Evolutionary conservation across 192 early-diverging fungal species (phyloP), one percentile per base, ranked within the genome.

Genomic region (Geosiphon pyriformis): DNA sequence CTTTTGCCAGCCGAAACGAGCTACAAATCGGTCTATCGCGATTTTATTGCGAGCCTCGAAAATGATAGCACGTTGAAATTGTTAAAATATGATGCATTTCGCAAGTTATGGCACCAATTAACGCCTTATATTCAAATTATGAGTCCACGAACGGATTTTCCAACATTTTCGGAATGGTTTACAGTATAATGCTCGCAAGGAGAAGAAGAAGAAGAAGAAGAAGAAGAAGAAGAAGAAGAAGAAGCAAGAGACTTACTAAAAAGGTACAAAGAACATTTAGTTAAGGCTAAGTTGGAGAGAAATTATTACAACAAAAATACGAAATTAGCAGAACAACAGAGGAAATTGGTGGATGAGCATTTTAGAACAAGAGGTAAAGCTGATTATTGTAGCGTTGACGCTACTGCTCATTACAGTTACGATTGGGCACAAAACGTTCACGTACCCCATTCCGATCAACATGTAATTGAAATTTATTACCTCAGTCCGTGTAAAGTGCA

Each of bases 231-330:
- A 12, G 47, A 51, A 35, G 25, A 51, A 35, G 48, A 63, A 50
- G 48, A 51, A 52, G 49, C 20, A 18, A 63, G 47, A 30, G 48
- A 51, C 29, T 63, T 51, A 33, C 17, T 51, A 25, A 63, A 63
- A 63, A 49, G 51, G 17, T 64, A n/a, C 20, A 51, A 51, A 30
- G 61, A n/a, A 33, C 26, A 63, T 51, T 15, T 51, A 34, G 15
- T 26, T 33, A 49, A 51, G 15, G 47, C 61, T 20, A 51, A 52
- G n/a, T 32, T 51, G 51, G 61, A 63, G 27, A 63, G 48, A 63
- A 63, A 63, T 51, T 63, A 63, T 32, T 63, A 51, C 49, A 63
- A 63, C 42, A 63, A 63, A 50, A 63, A 63, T 51, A 63, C 49
- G 7, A 63, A 63, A 63, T 52, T 63, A 63, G 61, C 49, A 11